Evolutionary conservation across 176 grass and related monocot genomes (phyloP).

Genomic region (Paspalum notatum): DNA sequence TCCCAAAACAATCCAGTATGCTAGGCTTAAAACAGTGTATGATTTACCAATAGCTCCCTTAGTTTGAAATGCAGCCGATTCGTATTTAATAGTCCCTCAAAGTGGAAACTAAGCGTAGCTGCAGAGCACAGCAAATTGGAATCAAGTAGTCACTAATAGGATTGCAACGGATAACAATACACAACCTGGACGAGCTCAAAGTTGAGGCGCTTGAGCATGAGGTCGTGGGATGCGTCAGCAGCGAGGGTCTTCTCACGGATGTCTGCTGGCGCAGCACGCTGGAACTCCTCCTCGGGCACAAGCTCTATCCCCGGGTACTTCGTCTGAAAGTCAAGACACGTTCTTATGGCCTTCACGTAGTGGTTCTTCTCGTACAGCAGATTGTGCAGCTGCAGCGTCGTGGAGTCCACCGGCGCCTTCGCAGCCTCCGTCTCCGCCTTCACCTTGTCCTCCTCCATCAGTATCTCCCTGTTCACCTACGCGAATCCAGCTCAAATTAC

Average conservation of each 20-base stretch:
- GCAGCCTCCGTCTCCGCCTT: conserved; percentile 83
- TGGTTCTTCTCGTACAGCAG: conserved; percentile 98
- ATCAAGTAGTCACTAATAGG: not conserved
- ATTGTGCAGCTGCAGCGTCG: conserved; percentile 88
- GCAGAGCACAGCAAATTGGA: not conserved
- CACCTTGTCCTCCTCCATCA: conserved; percentile 89
- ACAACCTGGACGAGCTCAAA: conserved; percentile 89
- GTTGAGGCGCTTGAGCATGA: conserved; percentile 97
- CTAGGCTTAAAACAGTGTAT: not conserved
- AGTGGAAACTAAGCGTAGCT: not conserved
- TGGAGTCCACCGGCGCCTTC: conserved; percentile 91
- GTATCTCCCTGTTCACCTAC: conserved; percentile 85
- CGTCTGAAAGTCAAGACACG: conserved; percentile 81
- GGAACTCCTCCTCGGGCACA: conserved; percentile 88
- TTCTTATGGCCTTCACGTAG: conserved; percentile 92
- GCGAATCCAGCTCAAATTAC: not conserved
- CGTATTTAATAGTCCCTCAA: not conserved
- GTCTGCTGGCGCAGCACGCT: conserved; percentile 49
- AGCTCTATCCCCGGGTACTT: conserved; percentile 92
- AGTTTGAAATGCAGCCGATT: not conserved
- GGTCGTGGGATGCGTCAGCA: conserved; percentile 67
- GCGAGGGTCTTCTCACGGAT: conserved; percentile 81
- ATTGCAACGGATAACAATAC: not conserved
- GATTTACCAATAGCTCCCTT: not conserved
- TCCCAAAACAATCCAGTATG: not conserved